Percentiles rank a stretch among this genome's conserved stretches.
phyloP scores from a whole-genome alignment of 495 filamentous ascomycete species.

The Aspergillus mulundensis region DNA sequence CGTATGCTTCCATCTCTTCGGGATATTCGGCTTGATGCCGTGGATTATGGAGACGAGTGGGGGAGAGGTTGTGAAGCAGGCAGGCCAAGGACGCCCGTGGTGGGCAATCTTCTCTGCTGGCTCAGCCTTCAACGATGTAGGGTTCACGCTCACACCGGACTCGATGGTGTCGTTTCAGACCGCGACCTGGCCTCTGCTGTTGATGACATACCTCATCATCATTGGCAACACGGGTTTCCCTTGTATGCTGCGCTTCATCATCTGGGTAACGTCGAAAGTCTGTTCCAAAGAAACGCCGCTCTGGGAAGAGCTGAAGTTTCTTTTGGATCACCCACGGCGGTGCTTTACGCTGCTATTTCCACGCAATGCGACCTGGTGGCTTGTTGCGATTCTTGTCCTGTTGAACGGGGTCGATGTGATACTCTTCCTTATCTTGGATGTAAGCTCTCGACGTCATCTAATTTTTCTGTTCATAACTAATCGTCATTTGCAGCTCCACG shows the following conservation, averaged over 20 bases:
- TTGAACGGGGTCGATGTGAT: constrained; percentile 82
- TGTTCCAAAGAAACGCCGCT: constrained; percentile 57
- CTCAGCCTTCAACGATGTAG: constrained; percentile 86
- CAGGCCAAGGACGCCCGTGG: constrained; percentile 68
- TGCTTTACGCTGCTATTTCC: constrained; percentile 95
- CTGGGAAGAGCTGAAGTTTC: constrained; percentile 84
- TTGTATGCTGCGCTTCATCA: constrained; percentile 84
- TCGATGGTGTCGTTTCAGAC: constrained; percentile 84
- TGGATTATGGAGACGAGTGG: constrained; percentile 70
- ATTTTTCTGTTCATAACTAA: background rate
- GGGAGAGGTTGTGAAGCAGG: constrained; percentile 54
- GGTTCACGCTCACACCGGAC: constrained; percentile 83
- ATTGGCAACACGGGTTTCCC: constrained; percentile 95
- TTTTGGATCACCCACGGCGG: constrained; percentile 88
- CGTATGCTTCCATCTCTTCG: constrained; percentile 68
- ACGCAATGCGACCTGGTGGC: constrained; percentile 88
- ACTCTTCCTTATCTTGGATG: constrained; percentile 86
- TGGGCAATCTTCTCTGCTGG: constrained; percentile 86
- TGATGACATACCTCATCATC: constrained; percentile 78
- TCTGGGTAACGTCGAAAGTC: constrained; percentile 67
- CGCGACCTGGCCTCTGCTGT: constrained; percentile 67
- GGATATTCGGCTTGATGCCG: constrained; percentile 63
- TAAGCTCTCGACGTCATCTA: constrained; percentile 38
- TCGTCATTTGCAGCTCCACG: constrained; percentile 53
- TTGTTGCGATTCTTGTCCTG: constrained; percentile 77